Percentiles rank a stretch among this genome's conserved stretches.
phyloP scores from a whole-genome alignment of 129 eudicot species.

The Tanacetum coccineum region DNA sequence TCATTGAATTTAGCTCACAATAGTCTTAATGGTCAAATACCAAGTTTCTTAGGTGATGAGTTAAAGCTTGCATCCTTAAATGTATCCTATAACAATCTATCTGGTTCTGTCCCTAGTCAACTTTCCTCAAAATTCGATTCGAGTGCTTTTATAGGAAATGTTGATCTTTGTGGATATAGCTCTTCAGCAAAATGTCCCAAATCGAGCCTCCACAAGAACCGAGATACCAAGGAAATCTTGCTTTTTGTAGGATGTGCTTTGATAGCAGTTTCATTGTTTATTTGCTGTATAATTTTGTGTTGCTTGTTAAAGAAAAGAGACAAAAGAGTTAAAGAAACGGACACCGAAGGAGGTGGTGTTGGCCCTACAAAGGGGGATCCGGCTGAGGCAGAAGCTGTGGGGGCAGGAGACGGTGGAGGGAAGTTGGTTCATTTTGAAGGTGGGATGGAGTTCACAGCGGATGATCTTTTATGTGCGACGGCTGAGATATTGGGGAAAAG shows the following conservation, averaged over 20 bases:
- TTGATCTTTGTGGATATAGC: slow-evolving; percentile 69
- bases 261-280: slow-evolving; percentile 42
- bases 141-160: slow-evolving; percentile 67
- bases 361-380: slow-evolving; percentile 45
- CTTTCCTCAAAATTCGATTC: slow-evolving; percentile 59
- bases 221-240: slow-evolving; percentile 46
- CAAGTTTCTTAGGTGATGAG: slow-evolving; percentile 49
- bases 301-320: slow-evolving; percentile 49
- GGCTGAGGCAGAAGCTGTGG: slow-evolving; percentile 34
- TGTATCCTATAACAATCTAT: slow-evolving; percentile 76
- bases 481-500: slow-evolving; percentile 94
- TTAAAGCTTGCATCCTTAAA: slow-evolving; percentile 58
- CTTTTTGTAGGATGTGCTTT: slow-evolving; percentile 67
- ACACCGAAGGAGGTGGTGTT: slow-evolving; percentile 31
- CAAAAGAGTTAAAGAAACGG: slow-evolving; percentile 30
- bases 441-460: slow-evolving; percentile 73
- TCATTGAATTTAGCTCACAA: slow-evolving; percentile 50
- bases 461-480: slow-evolving; percentile 87
- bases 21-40: slow-evolving; percentile 58
- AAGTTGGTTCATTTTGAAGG: slow-evolving; percentile 89
- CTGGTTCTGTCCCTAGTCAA: slow-evolving; percentile 56
- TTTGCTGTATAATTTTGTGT: slow-evolving; percentile 57
- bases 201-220: slow-evolving; percentile 33
- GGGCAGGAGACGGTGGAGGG: slow-evolving; percentile 71
- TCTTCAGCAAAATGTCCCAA: slow-evolving; percentile 44